phyloP scores from a whole-genome alignment of 768 basidiomycete genomes.

The Hygrophoropsis aurantiaca region DNA sequence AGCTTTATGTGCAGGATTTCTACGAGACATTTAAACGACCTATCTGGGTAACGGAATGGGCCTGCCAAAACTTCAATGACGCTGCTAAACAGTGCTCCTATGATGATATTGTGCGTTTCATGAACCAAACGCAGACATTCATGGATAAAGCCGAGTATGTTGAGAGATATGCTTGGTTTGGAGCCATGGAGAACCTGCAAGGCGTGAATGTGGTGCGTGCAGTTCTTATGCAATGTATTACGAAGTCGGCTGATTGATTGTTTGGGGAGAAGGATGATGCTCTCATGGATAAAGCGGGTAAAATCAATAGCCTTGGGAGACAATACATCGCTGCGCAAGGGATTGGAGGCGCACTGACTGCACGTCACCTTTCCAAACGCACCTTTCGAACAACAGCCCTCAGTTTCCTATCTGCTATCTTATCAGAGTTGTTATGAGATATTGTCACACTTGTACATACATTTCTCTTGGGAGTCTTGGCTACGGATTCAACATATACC shows the following conservation, averaged over 20 bases:
- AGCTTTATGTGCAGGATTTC: constrained; percentile 49
- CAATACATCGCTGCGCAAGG: constrained; percentile 42
- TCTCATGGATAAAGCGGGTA: constrained; percentile 41
- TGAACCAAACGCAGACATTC: constrained; percentile 51
- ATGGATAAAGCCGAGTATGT: constrained; percentile 54
- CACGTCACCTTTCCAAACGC: no score
- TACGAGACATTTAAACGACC: constrained; percentile 52
- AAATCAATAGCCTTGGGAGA: constrained; percentile 45
- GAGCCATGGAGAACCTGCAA: constrained; percentile 49
- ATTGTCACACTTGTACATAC: no score
- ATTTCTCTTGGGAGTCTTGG: no score
- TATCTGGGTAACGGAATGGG: constrained; percentile 65
- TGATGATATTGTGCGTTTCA: constrained; percentile 44
- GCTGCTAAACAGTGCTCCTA: constrained; percentile 42
- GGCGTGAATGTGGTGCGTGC: constrained; percentile 45
- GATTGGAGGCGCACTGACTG: no score
- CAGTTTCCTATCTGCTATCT: no score
- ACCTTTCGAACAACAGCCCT: not conserved
- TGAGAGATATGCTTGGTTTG: constrained; percentile 64
- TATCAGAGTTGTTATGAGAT: no score
- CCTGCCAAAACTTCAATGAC: constrained; percentile 49
- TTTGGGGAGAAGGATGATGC: constrained; percentile 36
- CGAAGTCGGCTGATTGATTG: constrained; percentile 1
- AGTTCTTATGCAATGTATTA: not conserved
- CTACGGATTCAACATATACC: no score